These are phyloP conservation scores for Exsudoporus floridanus DNA, from an alignment of 1,284 basidiomycete species.

Conservation along the genomic window DNA sequence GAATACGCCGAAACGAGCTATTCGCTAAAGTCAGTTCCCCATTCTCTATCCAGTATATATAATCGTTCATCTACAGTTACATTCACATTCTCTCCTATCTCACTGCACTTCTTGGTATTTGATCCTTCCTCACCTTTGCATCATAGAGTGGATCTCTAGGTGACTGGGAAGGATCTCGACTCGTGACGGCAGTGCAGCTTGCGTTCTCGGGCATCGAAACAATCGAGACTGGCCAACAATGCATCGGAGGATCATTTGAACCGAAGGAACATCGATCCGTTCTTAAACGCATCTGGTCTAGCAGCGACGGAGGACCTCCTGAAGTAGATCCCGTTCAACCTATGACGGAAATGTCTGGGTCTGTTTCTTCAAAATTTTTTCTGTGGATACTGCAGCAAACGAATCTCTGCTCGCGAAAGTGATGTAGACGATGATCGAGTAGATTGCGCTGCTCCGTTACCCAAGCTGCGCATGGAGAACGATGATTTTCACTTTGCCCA, in stretches of 20 bases:
- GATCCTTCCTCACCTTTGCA: no score
- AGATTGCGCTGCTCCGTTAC: conserved; percentile 42
- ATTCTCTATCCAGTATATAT: no score
- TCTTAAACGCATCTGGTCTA: conserved; percentile 29
- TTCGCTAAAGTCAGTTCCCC: conserved; percentile 94
- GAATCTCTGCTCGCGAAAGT: conserved; percentile 33
- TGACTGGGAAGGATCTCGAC: conserved; percentile 60
- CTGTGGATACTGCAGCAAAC: conserved; percentile 56
- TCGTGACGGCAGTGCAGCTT: conserved; percentile 72
- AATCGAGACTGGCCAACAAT: conserved; percentile 79
- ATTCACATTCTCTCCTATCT: conserved; percentile 48
- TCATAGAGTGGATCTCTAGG: no score
- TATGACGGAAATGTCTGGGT: background rate
- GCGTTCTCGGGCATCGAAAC: conserved; percentile 83
- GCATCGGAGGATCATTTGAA: conserved; percentile 84
- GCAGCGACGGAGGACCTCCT: background rate
- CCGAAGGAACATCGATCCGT: conserved; percentile 27
- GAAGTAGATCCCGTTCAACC: background rate
- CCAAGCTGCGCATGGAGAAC: conserved; percentile 66
- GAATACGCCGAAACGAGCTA: conserved; percentile 92
- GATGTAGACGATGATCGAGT: conserved; percentile 25
- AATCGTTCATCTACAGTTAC: no score
- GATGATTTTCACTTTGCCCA: conserved; percentile 86
- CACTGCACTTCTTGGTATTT: conserved; percentile 45
- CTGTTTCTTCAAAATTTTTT: conserved; percentile 35